phyloP scores from a whole-genome alignment of 208 protist species.

The Acanthamoeba pearcei region DNA sequence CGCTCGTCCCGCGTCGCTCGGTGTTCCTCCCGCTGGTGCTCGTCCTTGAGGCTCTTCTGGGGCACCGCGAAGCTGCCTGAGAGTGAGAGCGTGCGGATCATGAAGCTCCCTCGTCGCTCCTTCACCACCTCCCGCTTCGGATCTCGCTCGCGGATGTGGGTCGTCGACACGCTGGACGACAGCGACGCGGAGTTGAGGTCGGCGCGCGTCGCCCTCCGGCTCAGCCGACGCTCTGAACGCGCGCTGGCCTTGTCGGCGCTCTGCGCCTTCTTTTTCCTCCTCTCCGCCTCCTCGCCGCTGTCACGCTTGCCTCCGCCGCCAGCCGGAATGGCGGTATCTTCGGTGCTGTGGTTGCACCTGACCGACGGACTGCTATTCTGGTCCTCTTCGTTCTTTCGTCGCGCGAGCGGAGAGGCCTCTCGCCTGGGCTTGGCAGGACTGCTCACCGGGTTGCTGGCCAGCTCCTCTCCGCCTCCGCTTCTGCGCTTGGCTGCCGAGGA shows the following conservation, averaged over 20 bases:
- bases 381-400: neutral
- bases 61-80: conserved; percentile 19
- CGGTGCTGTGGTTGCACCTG: neutral
- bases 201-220: neutral
- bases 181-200: conserved; percentile 2
- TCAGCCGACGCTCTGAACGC: neutral
- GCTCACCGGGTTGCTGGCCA: neutral
- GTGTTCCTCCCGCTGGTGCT: neutral
- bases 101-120: conserved; percentile 57
- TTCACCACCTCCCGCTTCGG: neutral
- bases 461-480: neutral
- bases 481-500: neutral
- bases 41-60: conserved; percentile 8
- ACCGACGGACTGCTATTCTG: neutral
- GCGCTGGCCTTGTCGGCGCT: neutral
- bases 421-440: neutral
- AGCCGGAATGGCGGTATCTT: neutral
- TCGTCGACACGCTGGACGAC: conserved; percentile 8
- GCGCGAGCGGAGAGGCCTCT: neutral
- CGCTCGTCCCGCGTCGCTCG: neutral
- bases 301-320: neutral
- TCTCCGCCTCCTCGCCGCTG: neutral
- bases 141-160: neutral
- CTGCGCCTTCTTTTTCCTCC: neutral
- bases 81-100: conserved; percentile 53